Evolutionary conservation across 1,139 yeast species (phyloP).

Genomic region (Nadsonia commutata): DNA sequence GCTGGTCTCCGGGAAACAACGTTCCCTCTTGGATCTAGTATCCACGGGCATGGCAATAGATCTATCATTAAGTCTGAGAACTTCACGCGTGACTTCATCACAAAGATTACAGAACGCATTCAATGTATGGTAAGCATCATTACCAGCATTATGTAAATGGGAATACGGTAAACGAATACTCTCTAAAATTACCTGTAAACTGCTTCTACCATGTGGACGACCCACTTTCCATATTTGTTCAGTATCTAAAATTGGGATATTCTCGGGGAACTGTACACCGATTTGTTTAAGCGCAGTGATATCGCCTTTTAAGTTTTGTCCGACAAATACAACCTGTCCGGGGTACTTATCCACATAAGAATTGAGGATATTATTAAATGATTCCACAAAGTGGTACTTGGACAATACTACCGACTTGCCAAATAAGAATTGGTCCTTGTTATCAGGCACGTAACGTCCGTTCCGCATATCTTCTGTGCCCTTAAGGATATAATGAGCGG

Average conservation of each 20-base stretch:
- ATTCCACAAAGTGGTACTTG: neutral
- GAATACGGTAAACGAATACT: slow-evolving; percentile 45
- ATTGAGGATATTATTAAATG: neutral
- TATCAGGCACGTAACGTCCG: neutral
- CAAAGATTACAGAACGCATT: slow-evolving; percentile 36
- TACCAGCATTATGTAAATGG: slow-evolving; percentile 67
- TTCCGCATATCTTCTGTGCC: neutral
- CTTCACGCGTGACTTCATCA: slow-evolving; percentile 36
- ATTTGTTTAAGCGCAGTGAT: neutral
- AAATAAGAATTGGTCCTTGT: neutral
- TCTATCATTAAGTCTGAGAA: neutral
- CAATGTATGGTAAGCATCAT: slow-evolving; percentile 62
- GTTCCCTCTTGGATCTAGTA: neutral
- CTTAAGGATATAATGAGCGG: neutral
- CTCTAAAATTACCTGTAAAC: slow-evolving; percentile 37
- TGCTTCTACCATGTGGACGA: slow-evolving; percentile 30
- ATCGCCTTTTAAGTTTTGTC: neutral
- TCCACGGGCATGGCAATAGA: neutral
- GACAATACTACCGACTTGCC: neutral
- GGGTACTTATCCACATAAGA: neutral
- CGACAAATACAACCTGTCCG: neutral
- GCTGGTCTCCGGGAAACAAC: neutral
- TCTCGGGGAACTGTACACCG: slow-evolving; percentile 2
- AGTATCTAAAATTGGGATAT: slow-evolving; percentile 35
- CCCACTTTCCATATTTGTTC: slow-evolving; percentile 32